phyloP scores from a whole-genome alignment of 352 stramenopile genomes.

The Pythium brachiatum region DNA sequence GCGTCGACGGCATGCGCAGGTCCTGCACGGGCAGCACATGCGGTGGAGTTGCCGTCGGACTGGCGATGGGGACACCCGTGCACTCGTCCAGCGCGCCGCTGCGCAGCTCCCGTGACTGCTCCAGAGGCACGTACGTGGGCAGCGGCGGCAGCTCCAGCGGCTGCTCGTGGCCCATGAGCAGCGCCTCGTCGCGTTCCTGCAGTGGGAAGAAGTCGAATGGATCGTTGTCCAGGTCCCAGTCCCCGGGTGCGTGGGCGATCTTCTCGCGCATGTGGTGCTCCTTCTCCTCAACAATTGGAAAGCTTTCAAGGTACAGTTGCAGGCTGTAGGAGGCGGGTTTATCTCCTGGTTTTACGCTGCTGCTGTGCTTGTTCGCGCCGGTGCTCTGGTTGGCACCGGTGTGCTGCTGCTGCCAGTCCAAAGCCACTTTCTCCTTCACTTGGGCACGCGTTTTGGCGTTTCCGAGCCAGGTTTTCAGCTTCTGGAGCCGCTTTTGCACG shows the following conservation, averaged over 20 bases:
- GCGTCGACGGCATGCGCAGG: conserved; percentile 26
- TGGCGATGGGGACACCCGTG: background rate
- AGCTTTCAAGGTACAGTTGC: conserved; percentile 41
- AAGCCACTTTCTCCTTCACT: conserved; percentile 59
- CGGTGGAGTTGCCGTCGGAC: conserved; percentile 1
- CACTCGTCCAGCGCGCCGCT: conserved; percentile 50
- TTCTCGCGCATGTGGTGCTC: conserved; percentile 34
- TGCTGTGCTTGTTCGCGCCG: background rate
- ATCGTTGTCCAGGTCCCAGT: conserved; percentile 50
- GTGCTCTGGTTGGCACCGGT: background rate
- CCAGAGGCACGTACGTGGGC: conserved; percentile 57
- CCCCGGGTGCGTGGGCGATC: conserved; percentile 34
- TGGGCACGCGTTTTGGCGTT: conserved; percentile 38
- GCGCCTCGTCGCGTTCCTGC: conserved; percentile 58
- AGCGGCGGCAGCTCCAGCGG: conserved; percentile 49
- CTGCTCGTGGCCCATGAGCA: conserved; percentile 59
- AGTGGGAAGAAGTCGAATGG: conserved; percentile 64
- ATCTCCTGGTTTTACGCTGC: background rate
- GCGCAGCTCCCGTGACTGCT: conserved; percentile 37
- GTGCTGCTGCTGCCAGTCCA: conserved; percentile 39
- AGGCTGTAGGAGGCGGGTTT: background rate
- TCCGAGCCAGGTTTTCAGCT: conserved; percentile 56
- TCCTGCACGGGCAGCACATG: background rate
- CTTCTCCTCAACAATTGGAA: conserved; percentile 63
- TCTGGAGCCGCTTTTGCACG: conserved; percentile 52